These are phyloP conservation scores for Euphorbia schlechtendalii DNA, from an alignment of 441 rosid genomes.

Conservation along the genomic window DNA sequence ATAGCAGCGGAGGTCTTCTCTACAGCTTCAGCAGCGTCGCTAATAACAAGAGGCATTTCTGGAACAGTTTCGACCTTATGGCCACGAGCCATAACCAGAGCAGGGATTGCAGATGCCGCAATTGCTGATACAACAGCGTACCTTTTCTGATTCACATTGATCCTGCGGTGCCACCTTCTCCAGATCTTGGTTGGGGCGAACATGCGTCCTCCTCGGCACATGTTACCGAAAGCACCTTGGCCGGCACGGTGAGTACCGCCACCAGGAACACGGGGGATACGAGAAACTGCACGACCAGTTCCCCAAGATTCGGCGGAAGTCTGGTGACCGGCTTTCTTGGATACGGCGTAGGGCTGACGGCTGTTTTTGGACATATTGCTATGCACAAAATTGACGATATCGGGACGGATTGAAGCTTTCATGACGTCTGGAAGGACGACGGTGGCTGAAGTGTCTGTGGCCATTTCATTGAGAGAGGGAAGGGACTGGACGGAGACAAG, in stretches of 20 bases:
- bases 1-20: constrained; percentile 82
- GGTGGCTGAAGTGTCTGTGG: constrained; percentile 44
- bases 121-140: constrained; percentile 79
- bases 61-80: constrained; percentile 72
- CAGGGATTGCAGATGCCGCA: constrained; percentile 73
- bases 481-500: constrained; percentile 54
- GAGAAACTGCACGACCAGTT: constrained; percentile 94
- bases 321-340: too few relatives aligned
- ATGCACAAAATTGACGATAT: too few relatives aligned
- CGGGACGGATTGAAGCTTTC: constrained; percentile 26
- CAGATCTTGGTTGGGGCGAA: constrained; percentile 98
- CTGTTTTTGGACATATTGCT: too few relatives aligned
- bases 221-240: constrained; percentile 94
- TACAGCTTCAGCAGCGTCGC: constrained; percentile 53
- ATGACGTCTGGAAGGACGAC: constrained; percentile 55
- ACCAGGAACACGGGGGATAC: constrained; percentile 96
- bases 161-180: constrained; percentile 86
- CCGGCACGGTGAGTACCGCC: constrained; percentile 99
- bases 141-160: constrained; percentile 75
- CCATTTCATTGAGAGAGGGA: constrained; percentile 47
- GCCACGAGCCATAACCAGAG: constrained; percentile 91
- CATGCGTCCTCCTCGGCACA: constrained; percentile 98
- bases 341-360: too few relatives aligned
- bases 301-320: constrained; percentile 88
- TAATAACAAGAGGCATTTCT: constrained; percentile 70